phyloP scores from a whole-genome alignment of 2,329 filamentous ascomycete genomes.

The Delphinella strobiligena region DNA sequence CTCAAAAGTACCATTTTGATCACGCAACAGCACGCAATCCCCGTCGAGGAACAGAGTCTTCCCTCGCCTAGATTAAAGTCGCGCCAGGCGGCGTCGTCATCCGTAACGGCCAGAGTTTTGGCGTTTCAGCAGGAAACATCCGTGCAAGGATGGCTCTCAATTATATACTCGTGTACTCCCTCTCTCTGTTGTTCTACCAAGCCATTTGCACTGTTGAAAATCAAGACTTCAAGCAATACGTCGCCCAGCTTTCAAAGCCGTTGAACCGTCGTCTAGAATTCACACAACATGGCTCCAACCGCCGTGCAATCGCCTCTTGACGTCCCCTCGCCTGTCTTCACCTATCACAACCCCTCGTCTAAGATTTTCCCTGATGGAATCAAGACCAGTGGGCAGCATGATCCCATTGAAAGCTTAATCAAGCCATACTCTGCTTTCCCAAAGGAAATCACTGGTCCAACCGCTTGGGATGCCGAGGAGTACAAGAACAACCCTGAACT shows the following conservation, averaged over 20 bases:
- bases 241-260: slow-evolving; percentile 10
- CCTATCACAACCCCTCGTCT: slow-evolving; percentile 22
- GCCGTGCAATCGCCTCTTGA: slow-evolving; percentile 11
- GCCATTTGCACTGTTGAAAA: slow-evolving; percentile 11
- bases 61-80: neutral
- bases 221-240: slow-evolving; percentile 8
- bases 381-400: slow-evolving; percentile 60
- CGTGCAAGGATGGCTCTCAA: slow-evolving; percentile 6
- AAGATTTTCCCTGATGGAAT: slow-evolving; percentile 52
- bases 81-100: neutral
- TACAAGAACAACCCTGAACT: slow-evolving; percentile 50
- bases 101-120: neutral
- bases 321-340: slow-evolving; percentile 8
- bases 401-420: slow-evolving; percentile 54
- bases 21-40: slow-evolving; percentile 5
- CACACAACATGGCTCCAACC: slow-evolving; percentile 10
- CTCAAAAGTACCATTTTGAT: slow-evolving; percentile 4
- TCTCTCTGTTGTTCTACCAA: slow-evolving; percentile 12
- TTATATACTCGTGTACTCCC: slow-evolving; percentile 13
- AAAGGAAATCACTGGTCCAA: slow-evolving; percentile 56
- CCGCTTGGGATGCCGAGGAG: slow-evolving; percentile 59
- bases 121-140: neutral
- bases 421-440: slow-evolving; percentile 59
- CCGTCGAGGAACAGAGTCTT: neutral
- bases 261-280: slow-evolving; percentile 9